Evolutionary conservation across 2,329 filamentous ascomycete genomes (phyloP), one percentile per base, ranked within the genome.

Genomic region (Alternaria rosae): DNA sequence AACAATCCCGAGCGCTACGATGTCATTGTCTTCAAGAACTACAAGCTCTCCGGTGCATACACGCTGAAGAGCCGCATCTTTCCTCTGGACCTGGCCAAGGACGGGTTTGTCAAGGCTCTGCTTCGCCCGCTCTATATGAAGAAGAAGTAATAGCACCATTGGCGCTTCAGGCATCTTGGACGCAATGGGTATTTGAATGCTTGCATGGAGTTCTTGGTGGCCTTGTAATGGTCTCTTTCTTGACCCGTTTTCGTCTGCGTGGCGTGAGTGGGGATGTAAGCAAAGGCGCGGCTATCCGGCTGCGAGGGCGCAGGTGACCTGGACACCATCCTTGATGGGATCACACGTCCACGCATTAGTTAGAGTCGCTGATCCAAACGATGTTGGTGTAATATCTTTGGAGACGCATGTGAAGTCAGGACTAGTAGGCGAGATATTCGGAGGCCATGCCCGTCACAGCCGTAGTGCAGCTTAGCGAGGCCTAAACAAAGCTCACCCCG

Each of bases 91-190:
- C 15, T 6, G 12, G 67, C 69, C 1, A 71, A 70, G 57, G 54
- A 68, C 21, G 60, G 62, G 4, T 69, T 70, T 25, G 25, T 65
- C 30, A 66, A 59, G 35, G 47, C 52, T 15, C 51, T 70, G 20
- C 62, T 70, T 21, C 66, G 44, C 8, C 43, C 52, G 4, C 21
- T 53, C 35, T 53, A 25, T 9, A 42, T 42, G 51, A 51, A 17
- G 28, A 53, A 26, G 25, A 53, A 13, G 32, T 26, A 53, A 20
- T 52, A 52, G 35, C 21, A 20, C 21, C 21, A 42, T n/a, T 28
- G 6, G 23, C 11, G 32, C 51, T 17, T 20, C 15, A 20, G 21
- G 15, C 6, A 6, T 15, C 11, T 9, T 15, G 32, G n/a, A 26
- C 13, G n/a, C 15, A 28, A 7, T 12, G 21, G 17, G 21, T 25